Conservation (phyloP, 768 basidiomycete species). For the Rhodosporidiobolus sp. region DNA sequence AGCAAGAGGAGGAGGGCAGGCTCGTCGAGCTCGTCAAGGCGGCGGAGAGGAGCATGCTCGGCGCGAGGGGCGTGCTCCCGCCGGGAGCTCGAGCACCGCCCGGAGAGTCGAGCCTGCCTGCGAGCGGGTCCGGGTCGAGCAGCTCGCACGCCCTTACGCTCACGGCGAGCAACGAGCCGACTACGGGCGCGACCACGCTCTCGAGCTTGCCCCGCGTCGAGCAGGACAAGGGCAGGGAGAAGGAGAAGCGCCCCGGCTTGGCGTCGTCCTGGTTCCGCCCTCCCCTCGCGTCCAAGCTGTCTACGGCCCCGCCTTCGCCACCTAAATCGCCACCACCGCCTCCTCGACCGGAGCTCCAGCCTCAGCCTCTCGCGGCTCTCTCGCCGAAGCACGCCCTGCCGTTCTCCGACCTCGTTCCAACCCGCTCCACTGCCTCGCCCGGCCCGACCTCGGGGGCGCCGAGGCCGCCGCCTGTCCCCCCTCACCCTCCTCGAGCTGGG, state of each 20-base stretch:
- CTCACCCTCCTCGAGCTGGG: neutral
- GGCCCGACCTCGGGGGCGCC: too few species aligned
- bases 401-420: constrained; percentile 24
- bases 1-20: constrained; percentile 10
- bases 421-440: neutral
- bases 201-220: neutral
- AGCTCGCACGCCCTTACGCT: too few species aligned
- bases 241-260: neutral
- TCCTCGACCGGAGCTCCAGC: neutral
- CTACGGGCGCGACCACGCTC: neutral
- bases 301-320: neutral
- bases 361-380: neutral
- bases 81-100: neutral
- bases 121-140: too few species aligned
- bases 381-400: neutral
- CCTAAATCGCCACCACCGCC: neutral
- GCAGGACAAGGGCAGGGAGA: neutral
- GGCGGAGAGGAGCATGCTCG: constrained; percentile 1
- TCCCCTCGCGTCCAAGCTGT: constrained; percentile 19
- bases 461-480: neutral
- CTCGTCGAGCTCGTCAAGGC: constrained; percentile 5
- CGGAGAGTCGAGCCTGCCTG: too few species aligned
- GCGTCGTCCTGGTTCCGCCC: constrained; percentile 21
- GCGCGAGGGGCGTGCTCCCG: neutral
- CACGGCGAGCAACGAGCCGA: neutral